These are phyloP conservation scores for Strobilomyces confusus DNA, from an alignment of 768 basidiomycete genomes.

Conservation along the genomic window DNA sequence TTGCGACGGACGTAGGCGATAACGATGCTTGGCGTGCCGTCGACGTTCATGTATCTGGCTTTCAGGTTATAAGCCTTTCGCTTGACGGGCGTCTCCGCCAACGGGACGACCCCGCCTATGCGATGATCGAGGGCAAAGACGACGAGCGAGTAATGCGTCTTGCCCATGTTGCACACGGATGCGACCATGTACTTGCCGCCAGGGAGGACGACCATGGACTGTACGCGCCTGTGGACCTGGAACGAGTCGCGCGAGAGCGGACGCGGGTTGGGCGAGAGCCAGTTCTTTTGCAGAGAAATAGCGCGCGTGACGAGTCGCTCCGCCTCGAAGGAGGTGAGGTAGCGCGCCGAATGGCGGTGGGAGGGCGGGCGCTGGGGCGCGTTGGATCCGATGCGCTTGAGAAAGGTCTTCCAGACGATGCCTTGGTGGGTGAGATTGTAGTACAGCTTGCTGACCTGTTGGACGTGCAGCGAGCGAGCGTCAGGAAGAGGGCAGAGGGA, in stretches of 20 bases:
- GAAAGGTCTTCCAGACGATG: slow-evolving; percentile 64
- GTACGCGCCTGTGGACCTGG: slow-evolving; percentile 34
- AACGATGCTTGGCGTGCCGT: slow-evolving; percentile 46
- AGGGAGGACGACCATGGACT: slow-evolving; percentile 56
- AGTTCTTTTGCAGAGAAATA: slow-evolving; percentile 57
- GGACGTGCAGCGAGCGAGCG: not conserved
- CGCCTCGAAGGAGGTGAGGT: slow-evolving; percentile 35
- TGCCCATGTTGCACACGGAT: slow-evolving; percentile 45
- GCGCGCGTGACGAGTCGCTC: slow-evolving; percentile 62
- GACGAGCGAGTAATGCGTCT: slow-evolving; percentile 45
- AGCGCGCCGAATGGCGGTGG: slow-evolving; percentile 36
- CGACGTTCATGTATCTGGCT: slow-evolving; percentile 54
- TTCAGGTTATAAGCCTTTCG: slow-evolving; percentile 54
- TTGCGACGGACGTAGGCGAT: slow-evolving; percentile 49
- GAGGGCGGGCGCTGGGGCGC: slow-evolving; percentile 61
- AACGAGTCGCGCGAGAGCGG: slow-evolving; percentile 25
- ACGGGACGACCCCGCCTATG: slow-evolving; percentile 34
- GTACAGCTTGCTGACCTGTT: slow-evolving; percentile 54
- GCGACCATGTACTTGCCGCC: slow-evolving; percentile 68
- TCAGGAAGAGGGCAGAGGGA: not conserved
- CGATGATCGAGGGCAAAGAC: slow-evolving; percentile 57
- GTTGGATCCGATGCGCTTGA: slow-evolving; percentile 50
- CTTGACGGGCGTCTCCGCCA: slow-evolving; percentile 48
- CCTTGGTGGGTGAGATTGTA: slow-evolving; percentile 65
- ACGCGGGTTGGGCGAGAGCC: slow-evolving; percentile 41